Conservation (phyloP, 768 basidiomycete genomes). For the Psilocybe cyanescens region DNA sequence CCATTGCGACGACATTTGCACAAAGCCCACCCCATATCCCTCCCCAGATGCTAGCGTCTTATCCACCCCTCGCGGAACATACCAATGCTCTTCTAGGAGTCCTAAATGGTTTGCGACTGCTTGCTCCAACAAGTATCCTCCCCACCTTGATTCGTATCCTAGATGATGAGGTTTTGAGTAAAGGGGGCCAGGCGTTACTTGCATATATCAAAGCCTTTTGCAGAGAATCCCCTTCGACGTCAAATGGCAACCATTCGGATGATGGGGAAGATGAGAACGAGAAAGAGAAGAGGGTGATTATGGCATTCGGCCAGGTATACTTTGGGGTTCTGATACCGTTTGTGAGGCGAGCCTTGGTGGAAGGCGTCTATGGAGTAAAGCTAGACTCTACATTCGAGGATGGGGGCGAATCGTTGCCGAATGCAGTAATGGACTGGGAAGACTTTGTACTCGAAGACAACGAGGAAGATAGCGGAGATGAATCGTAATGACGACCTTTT, state of each 20-base stretch:
- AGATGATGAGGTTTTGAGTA: conserved; percentile 50
- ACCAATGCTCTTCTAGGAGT: conserved; percentile 75
- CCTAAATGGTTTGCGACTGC: conserved; percentile 80
- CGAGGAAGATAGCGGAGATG: conserved; percentile 18
- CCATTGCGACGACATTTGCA: conserved; percentile 23
- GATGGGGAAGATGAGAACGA: conserved; percentile 21
- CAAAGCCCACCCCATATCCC: conserved; percentile 61
- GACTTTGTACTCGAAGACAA: conserved; percentile 27
- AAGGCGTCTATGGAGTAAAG: conserved; percentile 70
- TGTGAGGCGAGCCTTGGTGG: conserved; percentile 65
- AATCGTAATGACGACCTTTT: neutral
- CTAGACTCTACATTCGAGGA: conserved; percentile 26
- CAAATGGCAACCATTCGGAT: conserved; percentile 14
- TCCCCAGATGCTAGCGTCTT: conserved; percentile 71
- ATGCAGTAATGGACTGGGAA: conserved; percentile 38
- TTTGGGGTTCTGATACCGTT: conserved; percentile 71
- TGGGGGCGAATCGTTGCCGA: conserved; percentile 23
- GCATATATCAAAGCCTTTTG: conserved; percentile 41
- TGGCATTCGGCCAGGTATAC: conserved; percentile 60
- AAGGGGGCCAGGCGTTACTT: conserved; percentile 48
- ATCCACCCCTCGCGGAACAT: conserved; percentile 73
- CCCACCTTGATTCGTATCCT: conserved; percentile 51
- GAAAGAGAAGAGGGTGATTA: conserved; percentile 38
- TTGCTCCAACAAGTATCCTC: conserved; percentile 71
- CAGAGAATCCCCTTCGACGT: conserved; percentile 3